phyloP scores from a whole-genome alignment of 352 stramenopile genomes.

The Blastocystis sp. region DNA sequence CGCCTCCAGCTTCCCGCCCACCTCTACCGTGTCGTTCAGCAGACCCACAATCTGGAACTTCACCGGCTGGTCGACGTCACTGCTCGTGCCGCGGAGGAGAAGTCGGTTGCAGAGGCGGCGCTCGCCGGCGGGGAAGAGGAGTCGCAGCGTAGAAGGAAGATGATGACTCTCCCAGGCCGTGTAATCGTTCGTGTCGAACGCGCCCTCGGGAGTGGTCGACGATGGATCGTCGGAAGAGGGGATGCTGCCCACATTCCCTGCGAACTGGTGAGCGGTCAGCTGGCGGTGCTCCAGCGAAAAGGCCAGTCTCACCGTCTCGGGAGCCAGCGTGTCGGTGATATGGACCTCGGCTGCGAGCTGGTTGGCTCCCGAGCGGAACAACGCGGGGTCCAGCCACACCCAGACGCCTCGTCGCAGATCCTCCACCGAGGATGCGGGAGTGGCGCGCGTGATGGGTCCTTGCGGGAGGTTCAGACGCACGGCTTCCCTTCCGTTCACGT shows the following conservation, averaged over 20 bases:
- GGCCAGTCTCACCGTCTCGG: too few relatives aligned
- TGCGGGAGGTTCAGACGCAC: not conserved
- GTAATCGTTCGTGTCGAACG: not conserved
- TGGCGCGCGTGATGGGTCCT: not conserved
- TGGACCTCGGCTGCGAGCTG: not conserved
- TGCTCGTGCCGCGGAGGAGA: not conserved
- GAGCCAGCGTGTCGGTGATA: too few relatives aligned
- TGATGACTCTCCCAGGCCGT: not conserved
- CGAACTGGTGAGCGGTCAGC: not conserved
- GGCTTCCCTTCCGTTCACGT: not conserved
- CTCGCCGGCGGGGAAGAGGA: not conserved
- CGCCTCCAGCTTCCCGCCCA: too few relatives aligned
- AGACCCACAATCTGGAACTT: not conserved
- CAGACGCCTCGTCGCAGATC: not conserved
- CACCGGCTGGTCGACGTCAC: not conserved
- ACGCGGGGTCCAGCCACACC: not conserved
- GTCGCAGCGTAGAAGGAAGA: not conserved
- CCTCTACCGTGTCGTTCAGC: not conserved
- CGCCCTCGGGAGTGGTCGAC: not conserved
- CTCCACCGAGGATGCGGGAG: not conserved
- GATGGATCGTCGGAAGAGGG: not conserved
- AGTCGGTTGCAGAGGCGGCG: not conserved
- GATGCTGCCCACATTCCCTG: not conserved
- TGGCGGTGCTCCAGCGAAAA: not conserved
- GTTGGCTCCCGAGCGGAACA: not conserved